These are phyloP conservation scores for Chlamydomonas incerta DNA, from an alignment of 139 green algal species.

Conservation along the genomic window DNA sequence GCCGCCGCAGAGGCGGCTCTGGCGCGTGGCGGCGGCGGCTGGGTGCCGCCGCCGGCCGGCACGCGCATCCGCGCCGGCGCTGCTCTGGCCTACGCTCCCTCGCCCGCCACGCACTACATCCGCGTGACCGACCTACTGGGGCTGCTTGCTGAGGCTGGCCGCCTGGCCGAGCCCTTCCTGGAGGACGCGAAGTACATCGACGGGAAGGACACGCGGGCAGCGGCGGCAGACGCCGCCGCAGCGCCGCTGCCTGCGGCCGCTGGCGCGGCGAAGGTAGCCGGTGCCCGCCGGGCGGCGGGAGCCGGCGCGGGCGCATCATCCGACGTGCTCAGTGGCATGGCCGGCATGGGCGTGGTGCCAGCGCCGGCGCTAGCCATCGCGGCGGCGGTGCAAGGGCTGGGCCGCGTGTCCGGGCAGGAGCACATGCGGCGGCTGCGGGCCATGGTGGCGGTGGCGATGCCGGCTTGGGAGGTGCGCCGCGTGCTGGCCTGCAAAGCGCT, in stretches of 20 bases:
- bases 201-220: not conserved
- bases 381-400: not conserved
- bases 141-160: constrained; percentile 21
- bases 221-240: not conserved
- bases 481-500: constrained; percentile 19
- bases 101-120: not conserved
- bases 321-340: no score
- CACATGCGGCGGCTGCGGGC: constrained; percentile 19
- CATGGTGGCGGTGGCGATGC: not conserved
- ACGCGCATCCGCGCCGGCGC: constrained; percentile 1
- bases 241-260: not conserved
- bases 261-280: not conserved
- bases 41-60: not conserved
- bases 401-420: not conserved
- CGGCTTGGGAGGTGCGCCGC: constrained; percentile 33
- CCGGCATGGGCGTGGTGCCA: not conserved
- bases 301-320: not conserved
- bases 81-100: not conserved
- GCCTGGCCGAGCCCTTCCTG: not conserved
- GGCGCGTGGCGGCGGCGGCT: not conserved
- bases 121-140: not conserved
- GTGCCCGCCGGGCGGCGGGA: not conserved
- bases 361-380: not conserved
- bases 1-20: no score
- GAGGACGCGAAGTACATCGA: not conserved